Evolutionary conservation across 768 basidiomycete genomes (phyloP), one percentile per base, ranked within the genome.

Genomic region (Boletus vermiculosoides): DNA sequence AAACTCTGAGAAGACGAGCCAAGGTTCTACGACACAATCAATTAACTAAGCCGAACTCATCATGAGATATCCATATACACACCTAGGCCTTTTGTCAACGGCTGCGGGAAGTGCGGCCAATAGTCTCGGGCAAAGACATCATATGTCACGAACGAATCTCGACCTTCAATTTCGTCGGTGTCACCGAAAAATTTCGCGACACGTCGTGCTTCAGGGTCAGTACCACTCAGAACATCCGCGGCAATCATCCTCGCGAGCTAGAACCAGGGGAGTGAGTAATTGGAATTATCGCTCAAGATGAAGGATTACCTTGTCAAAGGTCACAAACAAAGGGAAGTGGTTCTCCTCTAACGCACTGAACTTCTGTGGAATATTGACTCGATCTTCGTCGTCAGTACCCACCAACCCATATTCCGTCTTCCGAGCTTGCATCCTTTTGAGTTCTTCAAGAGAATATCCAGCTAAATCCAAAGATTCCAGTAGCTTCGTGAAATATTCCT

Each of bases 321-420:
- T 86, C 1, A 87, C 63, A 59, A 90, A 90, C 39, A 90, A 67
- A 0, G 88, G 88, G 52, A 90, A 90, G 63, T 90, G 80, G 0
- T 75, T 62, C 39, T 86, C 85, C 37, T 74, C 66, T 16, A 90
- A 72, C 11, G 78, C 75, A 49, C 84, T 86, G 57, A 79, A 90
- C 36, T 64, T 74, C 28, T 60, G 52, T 1, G 87, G 87, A 13
- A 72, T 59, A 41, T 57, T 53, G 6, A 31, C 45, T 23, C 33
- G 58, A 7, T 73, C 51, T 69, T 66, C 2, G 57, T 81, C 61
- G 0, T 65, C 58, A 4, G 9, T 20, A 23, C 84, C 81, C 0
- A 66, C 39, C 23, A 65, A 8, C 54, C 57, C 80, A 66, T 9
- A 63, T 46, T 65, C 50, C 62, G 63, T 33, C 58, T 52, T 62